These are phyloP conservation scores for Aspergillus aculeatus DNA, from an alignment of 2,329 filamentous ascomycete genomes.

Conservation along the genomic window DNA sequence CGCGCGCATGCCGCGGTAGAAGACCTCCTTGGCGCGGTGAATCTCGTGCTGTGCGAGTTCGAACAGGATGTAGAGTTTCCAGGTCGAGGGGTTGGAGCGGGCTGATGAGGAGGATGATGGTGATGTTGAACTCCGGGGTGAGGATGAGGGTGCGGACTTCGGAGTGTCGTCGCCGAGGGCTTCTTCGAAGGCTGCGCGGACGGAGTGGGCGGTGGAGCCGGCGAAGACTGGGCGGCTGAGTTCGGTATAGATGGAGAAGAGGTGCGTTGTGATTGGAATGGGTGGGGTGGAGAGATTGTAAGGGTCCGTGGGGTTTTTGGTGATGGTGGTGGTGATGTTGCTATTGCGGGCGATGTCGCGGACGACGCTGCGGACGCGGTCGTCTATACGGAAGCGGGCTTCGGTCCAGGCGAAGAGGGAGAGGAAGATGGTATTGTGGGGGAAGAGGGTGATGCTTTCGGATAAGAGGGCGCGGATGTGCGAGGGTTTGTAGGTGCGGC, in stretches of 20 bases:
- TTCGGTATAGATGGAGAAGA: conserved; percentile 58
- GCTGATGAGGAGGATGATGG: conserved; percentile 19
- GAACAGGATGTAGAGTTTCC: conserved; percentile 55
- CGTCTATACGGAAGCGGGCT: conserved; percentile 68
- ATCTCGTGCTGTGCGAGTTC: conserved; percentile 44
- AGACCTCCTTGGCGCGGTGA: conserved; percentile 50
- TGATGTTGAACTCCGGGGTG: conserved; percentile 32
- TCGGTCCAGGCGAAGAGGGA: conserved; percentile 72
- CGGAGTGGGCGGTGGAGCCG: conserved; percentile 52
- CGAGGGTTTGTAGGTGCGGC: conserved; percentile 65
- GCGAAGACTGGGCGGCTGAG: conserved; percentile 45
- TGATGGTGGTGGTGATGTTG: conserved; percentile 16
- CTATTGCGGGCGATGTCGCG: conserved; percentile 33
- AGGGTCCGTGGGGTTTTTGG: conserved; percentile 35
- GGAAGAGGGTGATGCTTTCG: conserved; percentile 63
- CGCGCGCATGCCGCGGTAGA: conserved; percentile 55
- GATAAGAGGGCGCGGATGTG: conserved; percentile 63
- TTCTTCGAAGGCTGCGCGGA: conserved; percentile 56
- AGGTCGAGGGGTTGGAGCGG: conserved; percentile 46
- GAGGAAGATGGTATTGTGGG: conserved; percentile 74
- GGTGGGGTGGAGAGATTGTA: conserved; percentile 20
- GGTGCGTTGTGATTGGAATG: conserved; percentile 48
- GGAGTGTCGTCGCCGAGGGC: conserved; percentile 41
- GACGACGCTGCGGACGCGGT: conserved; percentile 70
- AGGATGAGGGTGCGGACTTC: not conserved